Evolutionary conservation across 2,329 filamentous ascomycete genomes (phyloP).

Genomic region (Hypoxylon sp.): DNA sequence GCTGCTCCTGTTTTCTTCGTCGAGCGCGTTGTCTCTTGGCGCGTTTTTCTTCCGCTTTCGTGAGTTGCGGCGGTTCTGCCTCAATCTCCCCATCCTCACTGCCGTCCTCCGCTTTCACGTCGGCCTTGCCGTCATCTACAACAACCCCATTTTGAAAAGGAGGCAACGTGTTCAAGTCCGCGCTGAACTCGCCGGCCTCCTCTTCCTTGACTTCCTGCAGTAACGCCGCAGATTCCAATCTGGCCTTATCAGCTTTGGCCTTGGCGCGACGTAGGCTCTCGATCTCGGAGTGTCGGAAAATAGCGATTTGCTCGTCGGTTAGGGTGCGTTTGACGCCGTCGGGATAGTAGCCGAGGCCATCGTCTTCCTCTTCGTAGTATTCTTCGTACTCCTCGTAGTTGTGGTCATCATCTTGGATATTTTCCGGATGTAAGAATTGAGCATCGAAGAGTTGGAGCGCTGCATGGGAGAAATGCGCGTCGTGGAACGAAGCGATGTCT

Average conservation of each 20-base stretch:
- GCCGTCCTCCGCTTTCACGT: conserved; percentile 41
- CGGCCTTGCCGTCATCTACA: conserved; percentile 10
- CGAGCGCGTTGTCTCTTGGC: conserved; percentile 55
- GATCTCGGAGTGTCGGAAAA: conserved; percentile 91
- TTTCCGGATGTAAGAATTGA: conserved; percentile 57
- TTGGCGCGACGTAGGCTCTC: conserved; percentile 73
- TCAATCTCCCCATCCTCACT: conserved; percentile 53
- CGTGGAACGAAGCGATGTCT: conserved; percentile 69
- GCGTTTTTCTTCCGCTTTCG: conserved; percentile 45
- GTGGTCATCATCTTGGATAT: conserved; percentile 34
- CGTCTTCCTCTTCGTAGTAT: conserved; percentile 60
- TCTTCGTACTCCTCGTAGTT: conserved; percentile 49
- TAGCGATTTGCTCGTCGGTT: conserved; percentile 89
- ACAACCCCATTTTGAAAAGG: background rate
- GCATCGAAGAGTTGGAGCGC: conserved; percentile 60
- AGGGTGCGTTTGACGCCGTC: conserved; percentile 90
- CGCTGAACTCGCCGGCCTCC: conserved; percentile 2
- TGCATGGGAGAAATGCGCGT: conserved; percentile 67
- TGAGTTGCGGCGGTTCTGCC: conserved; percentile 45
- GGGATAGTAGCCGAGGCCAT: conserved; percentile 82
- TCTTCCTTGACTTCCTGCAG: conserved; percentile 27
- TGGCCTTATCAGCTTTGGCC: conserved; percentile 50
- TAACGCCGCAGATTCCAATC: conserved; percentile 33
- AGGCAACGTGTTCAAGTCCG: conserved; percentile 19
- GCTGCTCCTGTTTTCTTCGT: conserved; percentile 54